Evolutionary conservation across 139 green algal genomes (phyloP), one percentile per base, ranked within the genome.

Genomic region (Diplosphaera chodatii): DNA sequence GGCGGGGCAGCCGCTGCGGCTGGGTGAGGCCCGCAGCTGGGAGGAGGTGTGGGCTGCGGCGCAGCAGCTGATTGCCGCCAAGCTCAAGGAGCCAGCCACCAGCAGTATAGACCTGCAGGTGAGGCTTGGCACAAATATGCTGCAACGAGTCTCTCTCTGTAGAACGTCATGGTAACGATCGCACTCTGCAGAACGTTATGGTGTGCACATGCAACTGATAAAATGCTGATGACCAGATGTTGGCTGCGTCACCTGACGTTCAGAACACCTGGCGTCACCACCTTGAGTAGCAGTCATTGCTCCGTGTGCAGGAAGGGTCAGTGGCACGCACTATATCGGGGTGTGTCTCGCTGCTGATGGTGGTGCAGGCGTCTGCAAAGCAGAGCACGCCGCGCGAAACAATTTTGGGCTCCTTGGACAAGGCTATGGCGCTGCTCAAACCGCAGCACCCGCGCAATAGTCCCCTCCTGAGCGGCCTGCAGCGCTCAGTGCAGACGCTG

Each of bases 301-400:
- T n/a, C n/a, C n/a, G n/a, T 10, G 37, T 48, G 48, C 48, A 73
- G 32, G 77, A 77, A 37, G n/a, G 20, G 13, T 65, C 66, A 34
- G 22, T 77, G 56, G 73, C 65, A 30, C 69, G 67, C 37, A 63
- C 77, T 3, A 74, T 82, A 5, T 66, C 66, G 30, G 69, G 69
- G 3, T 82, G 77, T 63, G 66, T 80, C 23, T 69, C 73, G 4
- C 63, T 82, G 40, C 72, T 82, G 48, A 64, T 80, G 37, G 79
- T 70, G 23, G 69, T 82, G 4, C 77, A 82, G 55, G 73, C 71
- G 65, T 59, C 48, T 3, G 48, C 48, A 3, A 23, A 25, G 48
- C 48, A 59, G 48, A 59, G 25, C 16, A 25, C 18, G 48, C 13
- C 48, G 48, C 48, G 48, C 16, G 48, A 59, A 18, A 25, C 48